phyloP scores from a whole-genome alignment of 352 stramenopile genomes.

The Pythium phragmiticola region DNA sequence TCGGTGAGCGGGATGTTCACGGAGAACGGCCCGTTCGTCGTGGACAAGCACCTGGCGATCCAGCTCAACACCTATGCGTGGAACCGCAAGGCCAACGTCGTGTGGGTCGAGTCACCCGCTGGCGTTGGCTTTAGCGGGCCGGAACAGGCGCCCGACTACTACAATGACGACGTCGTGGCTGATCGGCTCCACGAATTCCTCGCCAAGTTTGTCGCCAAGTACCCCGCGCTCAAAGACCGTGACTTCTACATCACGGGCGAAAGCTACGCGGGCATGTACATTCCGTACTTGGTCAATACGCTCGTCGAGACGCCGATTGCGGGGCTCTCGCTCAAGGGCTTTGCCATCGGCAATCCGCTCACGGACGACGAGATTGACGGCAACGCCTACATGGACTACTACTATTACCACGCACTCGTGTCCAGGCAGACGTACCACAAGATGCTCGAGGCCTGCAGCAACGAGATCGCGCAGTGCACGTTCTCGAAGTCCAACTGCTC shows the following conservation, averaged over 20 bases:
- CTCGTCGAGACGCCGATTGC: constrained; percentile 64
- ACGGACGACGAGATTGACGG: constrained; percentile 35
- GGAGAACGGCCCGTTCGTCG: constrained; percentile 79
- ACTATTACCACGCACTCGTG: constrained; percentile 85
- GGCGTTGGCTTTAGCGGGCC: constrained; percentile 70
- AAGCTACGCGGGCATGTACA: constrained; percentile 90
- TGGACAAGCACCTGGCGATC: constrained; percentile 47
- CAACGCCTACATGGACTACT: constrained; percentile 79
- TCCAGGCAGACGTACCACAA: constrained; percentile 56
- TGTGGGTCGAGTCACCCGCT: constrained; percentile 78
- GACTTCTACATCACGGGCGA: constrained; percentile 85
- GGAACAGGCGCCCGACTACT: constrained; percentile 57
- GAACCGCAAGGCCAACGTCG: constrained; percentile 76
- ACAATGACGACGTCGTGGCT: constrained; percentile 77
- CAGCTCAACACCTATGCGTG: constrained; percentile 74
- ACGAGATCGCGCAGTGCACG: constrained; percentile 57
- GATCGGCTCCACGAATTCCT: constrained; percentile 81
- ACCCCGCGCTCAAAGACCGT: constrained; percentile 62
- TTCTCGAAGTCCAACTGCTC: constrained; percentile 45
- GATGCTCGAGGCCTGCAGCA: constrained; percentile 66
- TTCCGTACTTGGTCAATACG: constrained; percentile 78
- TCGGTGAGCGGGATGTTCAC: constrained; percentile 64
- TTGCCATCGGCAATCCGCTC: constrained; percentile 73
- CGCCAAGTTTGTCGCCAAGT: constrained; percentile 58
- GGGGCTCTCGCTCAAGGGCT: constrained; percentile 69